A percentile compares a stretch with the other conserved stretches of the same genome.
Evolutionary conservation across 192 early-diverging fungal genomes (phyloP).

Genomic region (Mortierella hygrophila): DNA sequence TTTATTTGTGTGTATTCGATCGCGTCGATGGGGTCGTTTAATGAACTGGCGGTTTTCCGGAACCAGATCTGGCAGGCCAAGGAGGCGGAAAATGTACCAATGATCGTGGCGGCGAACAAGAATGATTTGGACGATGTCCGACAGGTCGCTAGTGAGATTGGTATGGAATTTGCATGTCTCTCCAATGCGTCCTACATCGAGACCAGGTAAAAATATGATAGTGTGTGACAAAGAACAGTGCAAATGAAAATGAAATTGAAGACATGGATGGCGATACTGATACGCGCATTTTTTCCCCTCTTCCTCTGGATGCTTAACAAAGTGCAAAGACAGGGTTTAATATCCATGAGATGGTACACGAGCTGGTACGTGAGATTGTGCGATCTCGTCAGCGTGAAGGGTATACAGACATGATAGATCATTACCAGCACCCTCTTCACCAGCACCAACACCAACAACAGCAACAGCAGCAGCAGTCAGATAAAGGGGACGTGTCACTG

Average conservation of each 20-base stretch:
- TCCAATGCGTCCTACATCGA: conserved; percentile 76
- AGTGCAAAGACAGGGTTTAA: conserved; percentile 46
- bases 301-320: background rate
- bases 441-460: background rate
- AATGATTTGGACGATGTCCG: conserved; percentile 79
- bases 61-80: conserved; percentile 86
- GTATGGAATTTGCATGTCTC: conserved; percentile 62
- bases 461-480: background rate
- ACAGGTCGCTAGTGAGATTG: conserved; percentile 67
- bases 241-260: background rate
- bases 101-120: conserved; percentile 91
- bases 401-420: background rate
- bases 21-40: conserved; percentile 79
- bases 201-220: conserved; percentile 51
- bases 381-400: background rate
- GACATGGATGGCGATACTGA: background rate
- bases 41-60: conserved; percentile 80
- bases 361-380: conserved; percentile 36
- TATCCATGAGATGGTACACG: conserved; percentile 36
- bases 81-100: conserved; percentile 80
- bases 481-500: background rate
- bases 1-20: conserved; percentile 90
- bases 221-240: background rate
- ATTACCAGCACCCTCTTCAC: background rate
- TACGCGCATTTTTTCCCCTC: background rate